Conservation (phyloP, 2,329 filamentous ascomycete species). For the Calcarisporium arbuscula region DNA sequence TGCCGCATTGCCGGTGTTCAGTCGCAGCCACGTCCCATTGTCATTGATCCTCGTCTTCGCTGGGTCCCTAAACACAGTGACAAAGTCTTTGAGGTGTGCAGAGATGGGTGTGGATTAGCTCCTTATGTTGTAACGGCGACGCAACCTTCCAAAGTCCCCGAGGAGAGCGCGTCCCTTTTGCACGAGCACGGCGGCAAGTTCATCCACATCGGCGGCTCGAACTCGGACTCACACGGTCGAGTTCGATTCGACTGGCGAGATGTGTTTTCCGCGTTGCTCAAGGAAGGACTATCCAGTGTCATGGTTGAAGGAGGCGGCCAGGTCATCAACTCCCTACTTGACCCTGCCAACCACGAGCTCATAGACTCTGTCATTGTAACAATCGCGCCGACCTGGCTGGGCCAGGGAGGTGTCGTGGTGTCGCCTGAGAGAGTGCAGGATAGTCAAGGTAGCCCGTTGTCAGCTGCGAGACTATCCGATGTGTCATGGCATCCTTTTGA, state of each 20-base stretch:
- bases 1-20: constrained; percentile 61
- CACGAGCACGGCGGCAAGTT: constrained; percentile 47
- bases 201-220: constrained; percentile 31
- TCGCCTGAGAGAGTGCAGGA: constrained; percentile 56
- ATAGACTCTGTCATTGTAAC: constrained; percentile 80
- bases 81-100: constrained; percentile 61
- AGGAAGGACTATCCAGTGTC: constrained; percentile 63
- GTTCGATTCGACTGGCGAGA: constrained; percentile 55
- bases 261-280: constrained; percentile 52
- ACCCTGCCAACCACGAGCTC: constrained; percentile 50
- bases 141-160: constrained; percentile 32
- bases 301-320: constrained; percentile 88
- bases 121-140: constrained; percentile 62
- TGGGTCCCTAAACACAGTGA: constrained; percentile 58
- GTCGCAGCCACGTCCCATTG: constrained; percentile 71
- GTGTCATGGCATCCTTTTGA: constrained; percentile 74
- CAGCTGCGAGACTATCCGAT: constrained; percentile 59
- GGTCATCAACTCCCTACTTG: constrained; percentile 78
- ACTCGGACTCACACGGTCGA: constrained; percentile 27
- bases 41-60: constrained; percentile 72
- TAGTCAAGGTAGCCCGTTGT: constrained; percentile 42
- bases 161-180: constrained; percentile 35
- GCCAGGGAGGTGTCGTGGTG: constrained; percentile 72
- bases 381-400: constrained; percentile 86
- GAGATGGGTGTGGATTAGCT: constrained; percentile 59